Percentiles rank a stretch among this genome's conserved stretches.
Conservation (phyloP, 768 basidiomycete species). For the Fibroporia radiculosa region DNA sequence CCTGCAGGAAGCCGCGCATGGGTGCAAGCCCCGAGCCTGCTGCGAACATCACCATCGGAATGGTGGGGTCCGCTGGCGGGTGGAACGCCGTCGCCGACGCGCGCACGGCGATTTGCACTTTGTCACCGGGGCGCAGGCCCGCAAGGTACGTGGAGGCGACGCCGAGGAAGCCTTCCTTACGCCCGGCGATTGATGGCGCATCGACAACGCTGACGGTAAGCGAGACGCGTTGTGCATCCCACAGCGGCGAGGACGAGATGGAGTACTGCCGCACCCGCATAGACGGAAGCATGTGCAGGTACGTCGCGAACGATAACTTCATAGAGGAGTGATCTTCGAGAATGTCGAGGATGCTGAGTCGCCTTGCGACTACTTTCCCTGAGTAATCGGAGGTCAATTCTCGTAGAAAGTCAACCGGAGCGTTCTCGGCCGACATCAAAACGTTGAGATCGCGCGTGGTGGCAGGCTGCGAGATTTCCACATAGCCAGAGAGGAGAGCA, state of each 20-base stretch:
- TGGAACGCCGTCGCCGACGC: slow-evolving; percentile 33
- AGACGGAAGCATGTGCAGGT: slow-evolving; percentile 35
- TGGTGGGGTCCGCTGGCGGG: slow-evolving; percentile 30
- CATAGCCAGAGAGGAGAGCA: slow-evolving; percentile 35
- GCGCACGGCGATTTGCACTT: slow-evolving; percentile 33
- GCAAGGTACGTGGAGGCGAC: slow-evolving; percentile 40
- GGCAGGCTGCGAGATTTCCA: slow-evolving; percentile 41
- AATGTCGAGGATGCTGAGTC: slow-evolving; percentile 35
- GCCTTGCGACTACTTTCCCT: slow-evolving; percentile 26
- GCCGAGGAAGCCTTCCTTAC: slow-evolving; percentile 29
- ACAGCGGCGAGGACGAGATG: slow-evolving; percentile 43
- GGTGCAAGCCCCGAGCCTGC: slow-evolving; percentile 43
- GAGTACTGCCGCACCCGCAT: slow-evolving; percentile 47
- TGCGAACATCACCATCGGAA: slow-evolving; percentile 38
- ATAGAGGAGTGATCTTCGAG: slow-evolving; percentile 31
- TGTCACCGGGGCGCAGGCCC: slow-evolving; percentile 27
- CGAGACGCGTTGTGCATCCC: slow-evolving; percentile 31
- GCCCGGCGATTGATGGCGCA: slow-evolving; percentile 27
- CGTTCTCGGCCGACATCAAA: slow-evolving; percentile 22
- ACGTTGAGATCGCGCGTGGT: slow-evolving; percentile 32
- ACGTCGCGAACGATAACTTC: slow-evolving; percentile 29
- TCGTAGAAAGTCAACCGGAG: slow-evolving; percentile 21
- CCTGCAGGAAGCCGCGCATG: slow-evolving; percentile 44
- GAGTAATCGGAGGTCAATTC: slow-evolving; percentile 23
- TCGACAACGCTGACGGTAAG: slow-evolving; percentile 38